Evolutionary conservation across 1,139 yeast species (phyloP).

Genomic region (Magnusiomyces tetraspermus): DNA sequence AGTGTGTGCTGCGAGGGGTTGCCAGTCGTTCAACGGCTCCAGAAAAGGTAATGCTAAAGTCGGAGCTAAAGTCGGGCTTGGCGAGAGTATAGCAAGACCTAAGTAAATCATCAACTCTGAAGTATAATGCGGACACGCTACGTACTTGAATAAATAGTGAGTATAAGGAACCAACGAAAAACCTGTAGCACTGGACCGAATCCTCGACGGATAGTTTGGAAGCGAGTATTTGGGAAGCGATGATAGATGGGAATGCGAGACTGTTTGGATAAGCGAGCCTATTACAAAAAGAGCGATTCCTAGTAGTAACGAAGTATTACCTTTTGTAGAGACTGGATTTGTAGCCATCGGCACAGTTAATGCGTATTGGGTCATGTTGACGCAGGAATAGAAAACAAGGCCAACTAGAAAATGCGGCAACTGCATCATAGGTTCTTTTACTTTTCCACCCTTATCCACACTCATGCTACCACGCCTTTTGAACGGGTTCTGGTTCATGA

Average conservation of each 20-base stretch:
- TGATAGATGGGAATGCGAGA: slow-evolving; percentile 47
- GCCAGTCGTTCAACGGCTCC: no score
- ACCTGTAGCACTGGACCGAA: neutral
- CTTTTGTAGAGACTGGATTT: no score
- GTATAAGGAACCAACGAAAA: neutral
- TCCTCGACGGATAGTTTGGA: slow-evolving; percentile 36
- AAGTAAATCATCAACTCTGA: slow-evolving; percentile 56
- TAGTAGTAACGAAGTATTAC: neutral
- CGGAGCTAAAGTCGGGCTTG: neutral
- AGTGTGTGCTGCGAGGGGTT: no score
- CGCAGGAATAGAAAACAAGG: neutral
- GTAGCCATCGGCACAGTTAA: no score
- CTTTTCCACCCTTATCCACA: no score
- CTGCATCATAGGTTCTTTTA: neutral
- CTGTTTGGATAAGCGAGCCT: neutral
- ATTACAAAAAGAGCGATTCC: neutral
- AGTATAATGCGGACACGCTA: slow-evolving; percentile 62
- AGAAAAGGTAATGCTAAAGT: no score
- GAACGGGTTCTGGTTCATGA: neutral
- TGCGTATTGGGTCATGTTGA: neutral
- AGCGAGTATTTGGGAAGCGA: slow-evolving; percentile 48
- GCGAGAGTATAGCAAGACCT: slow-evolving; percentile 23
- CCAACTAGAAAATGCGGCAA: neutral
- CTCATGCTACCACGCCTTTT: no score
- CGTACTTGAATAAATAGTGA: slow-evolving; percentile 39